These are phyloP conservation scores for Pestalotiopsis sp. DNA, from an alignment of 2,329 filamentous ascomycete species.

Conservation along the genomic window DNA sequence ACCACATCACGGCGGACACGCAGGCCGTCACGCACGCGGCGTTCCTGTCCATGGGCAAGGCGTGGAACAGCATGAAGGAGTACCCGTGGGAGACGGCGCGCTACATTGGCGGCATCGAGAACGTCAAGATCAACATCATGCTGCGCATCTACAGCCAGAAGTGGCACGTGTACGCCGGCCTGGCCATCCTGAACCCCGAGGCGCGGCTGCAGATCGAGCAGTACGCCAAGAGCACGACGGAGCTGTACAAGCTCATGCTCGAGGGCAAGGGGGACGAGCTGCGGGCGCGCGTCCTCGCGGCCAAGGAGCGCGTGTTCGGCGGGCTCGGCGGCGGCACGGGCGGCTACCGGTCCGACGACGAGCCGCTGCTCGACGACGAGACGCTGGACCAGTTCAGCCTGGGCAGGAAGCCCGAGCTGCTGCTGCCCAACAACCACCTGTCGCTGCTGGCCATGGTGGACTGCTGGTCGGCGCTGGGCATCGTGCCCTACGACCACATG, in stretches of 20 bases:
- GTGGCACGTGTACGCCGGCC: conserved; percentile 98
- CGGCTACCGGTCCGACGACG: conserved; percentile 62
- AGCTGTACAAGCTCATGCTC: conserved; percentile 96
- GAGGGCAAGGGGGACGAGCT: conserved; percentile 79
- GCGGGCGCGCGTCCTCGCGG: conserved; percentile 65
- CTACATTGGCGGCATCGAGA: conserved; percentile 96
- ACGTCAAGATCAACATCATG: conserved; percentile 98
- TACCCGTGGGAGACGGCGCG: conserved; percentile 97
- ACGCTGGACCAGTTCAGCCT: conserved; percentile 89
- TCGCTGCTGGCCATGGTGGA: conserved; percentile 95
- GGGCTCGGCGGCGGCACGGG: conserved; percentile 76
- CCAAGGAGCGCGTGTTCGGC: conserved; percentile 72
- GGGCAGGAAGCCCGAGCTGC: conserved; percentile 62
- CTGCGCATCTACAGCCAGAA: conserved; percentile 97
- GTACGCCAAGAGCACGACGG: conserved; percentile 90
- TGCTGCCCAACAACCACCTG: conserved; percentile 90
- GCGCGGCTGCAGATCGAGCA: conserved; percentile 91
- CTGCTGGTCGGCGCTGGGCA: conserved; percentile 93
- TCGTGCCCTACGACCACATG: conserved; percentile 99
- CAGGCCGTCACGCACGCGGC: conserved; percentile 98
- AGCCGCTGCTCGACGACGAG: conserved; percentile 77
- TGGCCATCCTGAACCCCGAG: conserved; percentile 94
- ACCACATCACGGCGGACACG: conserved; percentile 96
- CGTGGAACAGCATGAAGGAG: conserved; percentile 92
- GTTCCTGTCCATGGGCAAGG: conserved; percentile 96